Percentiles rank a stretch among this genome's conserved stretches.
Conservation (phyloP, 257 asterid genomes). For the Hygrophila difformis region DNA sequence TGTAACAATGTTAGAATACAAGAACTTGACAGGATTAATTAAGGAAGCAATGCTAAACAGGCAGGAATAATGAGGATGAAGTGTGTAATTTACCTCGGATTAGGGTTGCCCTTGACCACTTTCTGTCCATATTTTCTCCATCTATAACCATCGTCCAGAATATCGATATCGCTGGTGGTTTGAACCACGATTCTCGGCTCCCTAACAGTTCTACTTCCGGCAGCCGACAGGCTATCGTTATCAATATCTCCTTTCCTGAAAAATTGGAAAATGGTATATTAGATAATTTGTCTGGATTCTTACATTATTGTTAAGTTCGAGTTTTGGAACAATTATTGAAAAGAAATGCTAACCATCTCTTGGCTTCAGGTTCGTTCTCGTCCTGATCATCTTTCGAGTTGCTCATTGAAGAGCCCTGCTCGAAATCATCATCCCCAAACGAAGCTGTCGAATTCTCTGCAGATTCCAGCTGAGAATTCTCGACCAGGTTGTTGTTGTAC, state of each 20-base stretch:
- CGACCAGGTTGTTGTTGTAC: slow-evolving; percentile 22
- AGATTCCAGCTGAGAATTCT: slow-evolving; percentile 30
- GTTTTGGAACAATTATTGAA: not conserved
- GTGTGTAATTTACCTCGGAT: slow-evolving; percentile 57
- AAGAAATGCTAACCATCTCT: slow-evolving; percentile 59
- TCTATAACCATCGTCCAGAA: slow-evolving; percentile 90
- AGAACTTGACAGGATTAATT: too few species aligned
- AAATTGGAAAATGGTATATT: too few species aligned
- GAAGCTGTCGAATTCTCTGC: slow-evolving; percentile 72
- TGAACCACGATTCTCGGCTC: slow-evolving; percentile 92
- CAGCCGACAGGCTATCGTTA: slow-evolving; percentile 52
- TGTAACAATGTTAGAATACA: not conserved
- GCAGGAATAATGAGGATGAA: slow-evolving; percentile 8
- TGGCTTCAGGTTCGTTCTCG: slow-evolving; percentile 67
- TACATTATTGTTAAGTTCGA: not conserved
- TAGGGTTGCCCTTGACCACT: slow-evolving; percentile 90
- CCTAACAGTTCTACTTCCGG: slow-evolving; percentile 65
- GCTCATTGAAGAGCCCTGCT: slow-evolving; percentile 63
- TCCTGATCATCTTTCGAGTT: slow-evolving; percentile 63
- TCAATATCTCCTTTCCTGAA: slow-evolving; percentile 76
- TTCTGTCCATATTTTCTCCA: slow-evolving; percentile 98
- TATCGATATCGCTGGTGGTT: slow-evolving; percentile 90
- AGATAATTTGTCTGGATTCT: too few species aligned
- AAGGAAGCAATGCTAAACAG: not conserved
- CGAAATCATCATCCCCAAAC: slow-evolving; percentile 75